Percentiles rank a stretch among this genome's conserved stretches.
Conservation (phyloP, 1,139 yeast genomes). For the Scheffersomyces segobiensis region DNA sequence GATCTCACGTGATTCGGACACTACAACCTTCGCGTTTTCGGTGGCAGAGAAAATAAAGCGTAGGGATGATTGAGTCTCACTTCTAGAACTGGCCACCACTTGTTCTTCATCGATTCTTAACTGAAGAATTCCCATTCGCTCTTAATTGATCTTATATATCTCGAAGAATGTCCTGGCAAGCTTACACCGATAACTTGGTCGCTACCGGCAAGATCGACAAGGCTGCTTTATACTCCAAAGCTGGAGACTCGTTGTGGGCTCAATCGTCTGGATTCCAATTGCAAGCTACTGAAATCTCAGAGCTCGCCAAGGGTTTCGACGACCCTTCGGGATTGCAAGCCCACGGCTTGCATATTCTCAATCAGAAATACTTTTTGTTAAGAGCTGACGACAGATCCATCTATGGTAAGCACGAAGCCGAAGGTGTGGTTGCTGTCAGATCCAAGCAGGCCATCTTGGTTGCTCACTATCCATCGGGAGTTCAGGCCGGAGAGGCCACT, state of each 20-base stretch:
- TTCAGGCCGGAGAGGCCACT: slow-evolving; percentile 94
- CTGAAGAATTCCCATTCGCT: neutral
- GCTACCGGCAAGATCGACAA: slow-evolving; percentile 86
- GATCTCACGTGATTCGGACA: neutral
- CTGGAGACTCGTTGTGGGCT: slow-evolving; percentile 97
- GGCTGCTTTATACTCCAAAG: slow-evolving; percentile 91
- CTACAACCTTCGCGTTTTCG: neutral
- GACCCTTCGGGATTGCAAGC: slow-evolving; percentile 80
- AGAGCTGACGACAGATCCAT: slow-evolving; percentile 92
- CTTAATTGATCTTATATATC: neutral
- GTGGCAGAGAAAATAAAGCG: neutral
- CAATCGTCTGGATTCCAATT: slow-evolving; percentile 70
- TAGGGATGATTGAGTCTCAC: neutral
- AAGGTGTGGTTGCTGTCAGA: slow-evolving; percentile 88
- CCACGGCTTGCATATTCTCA: slow-evolving; percentile 80
- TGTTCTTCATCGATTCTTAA: neutral
- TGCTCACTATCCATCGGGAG: slow-evolving; percentile 92
- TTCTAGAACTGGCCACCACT: neutral
- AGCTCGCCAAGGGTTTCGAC: slow-evolving; percentile 76
- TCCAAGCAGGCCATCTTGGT: slow-evolving; percentile 89
- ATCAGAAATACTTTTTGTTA: slow-evolving; percentile 83
- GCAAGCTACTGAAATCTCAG: slow-evolving; percentile 68
- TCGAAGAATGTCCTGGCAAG: slow-evolving; percentile 52
- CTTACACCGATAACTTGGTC: slow-evolving; percentile 90
- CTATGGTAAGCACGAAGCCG: slow-evolving; percentile 87